A percentile compares a stretch with the other conserved stretches of the same genome.
Conservation (phyloP, 495 filamentous ascomycete species). For the Penicillium maclennaniae region DNA sequence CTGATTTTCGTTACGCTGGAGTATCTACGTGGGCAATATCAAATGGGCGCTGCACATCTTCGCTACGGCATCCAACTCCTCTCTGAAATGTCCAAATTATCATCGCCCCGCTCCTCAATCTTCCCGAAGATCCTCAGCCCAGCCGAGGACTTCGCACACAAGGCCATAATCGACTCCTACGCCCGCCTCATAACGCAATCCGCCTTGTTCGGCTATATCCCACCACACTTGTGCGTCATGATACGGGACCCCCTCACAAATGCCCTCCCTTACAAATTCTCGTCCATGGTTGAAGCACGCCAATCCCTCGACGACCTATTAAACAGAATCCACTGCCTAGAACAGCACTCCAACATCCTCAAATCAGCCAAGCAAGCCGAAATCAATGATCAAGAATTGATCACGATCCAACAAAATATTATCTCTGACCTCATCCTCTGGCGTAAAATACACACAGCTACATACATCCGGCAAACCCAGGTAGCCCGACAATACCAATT, state of each 20-base stretch:
- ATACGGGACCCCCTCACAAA: slow-evolving; percentile 11
- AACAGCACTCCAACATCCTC: slow-evolving; percentile 1
- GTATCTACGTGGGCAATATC: slow-evolving; percentile 44
- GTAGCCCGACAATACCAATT: slow-evolving; percentile 7
- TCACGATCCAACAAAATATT: slow-evolving; percentile 5
- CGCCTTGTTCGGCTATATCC: slow-evolving; percentile 20
- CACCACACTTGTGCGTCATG: slow-evolving; percentile 14
- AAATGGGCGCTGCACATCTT: slow-evolving; percentile 43
- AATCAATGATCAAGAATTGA: neutral
- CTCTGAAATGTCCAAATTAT: slow-evolving; percentile 1
- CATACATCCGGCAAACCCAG: neutral
- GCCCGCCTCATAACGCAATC: slow-evolving; percentile 14
- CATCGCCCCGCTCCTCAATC: slow-evolving; percentile 4
- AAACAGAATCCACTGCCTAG: slow-evolving; percentile 17
- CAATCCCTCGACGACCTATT: slow-evolving; percentile 16
- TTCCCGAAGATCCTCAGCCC: slow-evolving; percentile 8
- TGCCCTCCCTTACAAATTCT: slow-evolving; percentile 11
- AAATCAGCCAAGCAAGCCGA: neutral
- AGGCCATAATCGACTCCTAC: slow-evolving; percentile 20
- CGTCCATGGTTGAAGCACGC: slow-evolving; percentile 8
- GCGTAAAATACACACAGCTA: slow-evolving; percentile 11
- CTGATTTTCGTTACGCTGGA: slow-evolving; percentile 51
- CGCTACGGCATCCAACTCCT: slow-evolving; percentile 34
- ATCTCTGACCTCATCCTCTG: slow-evolving; percentile 10
- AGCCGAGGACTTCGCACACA: slow-evolving; percentile 19